Base-by-base conservation (phyloP, 176 grass and related monocot genomes). In the Tuctoria greenei region DNA sequence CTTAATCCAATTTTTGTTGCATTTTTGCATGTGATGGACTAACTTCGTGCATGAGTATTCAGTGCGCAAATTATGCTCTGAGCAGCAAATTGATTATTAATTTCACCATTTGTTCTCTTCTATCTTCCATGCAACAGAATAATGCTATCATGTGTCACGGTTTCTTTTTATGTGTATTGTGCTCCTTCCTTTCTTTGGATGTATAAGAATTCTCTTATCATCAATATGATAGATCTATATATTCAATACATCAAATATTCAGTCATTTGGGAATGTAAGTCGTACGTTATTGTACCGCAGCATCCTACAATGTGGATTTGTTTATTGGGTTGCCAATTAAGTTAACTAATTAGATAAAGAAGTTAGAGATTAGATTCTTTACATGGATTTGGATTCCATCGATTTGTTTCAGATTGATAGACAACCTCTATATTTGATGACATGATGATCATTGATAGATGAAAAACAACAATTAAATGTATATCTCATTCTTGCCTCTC, bases 1-100 rank as follows among this genome's bases (percentile, higher is more conserved):
- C 56, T 37, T 75, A 39, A 12, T 86, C 69, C 66, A 28, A 27
- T n/a, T 81, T 31, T 62, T 62, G 41, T 63, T 52, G 17, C 49
- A 52, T 20, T 20, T 52, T 16, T 25, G 43, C 71, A 44, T 69
- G 44, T 40, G 52, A 5, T 10, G 61, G 57, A 75, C n/a, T 69
- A 38, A 62, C 38, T 36, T 57, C 45, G 70, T 76, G 64, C 26
- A 71, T 76, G 37, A 47, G 2, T 16, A 3, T 4, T 47, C 45
- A 46, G 45, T 47, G 2, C 1, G 13, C 44, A 15, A 43, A 3
- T 31, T 31, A 31, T 31, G 31, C 31, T 2, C 31, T 31, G 1
- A 31, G 31, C 31, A 31, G 31, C 31, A 31, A 3, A 31, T 31
- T 31, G 31, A 31, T 31, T 31, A 31, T 31, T 31, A 3, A 31